These are phyloP conservation scores for Alternaria alternata DNA, from an alignment of 2,329 filamentous ascomycete species.

Conservation along the genomic window DNA sequence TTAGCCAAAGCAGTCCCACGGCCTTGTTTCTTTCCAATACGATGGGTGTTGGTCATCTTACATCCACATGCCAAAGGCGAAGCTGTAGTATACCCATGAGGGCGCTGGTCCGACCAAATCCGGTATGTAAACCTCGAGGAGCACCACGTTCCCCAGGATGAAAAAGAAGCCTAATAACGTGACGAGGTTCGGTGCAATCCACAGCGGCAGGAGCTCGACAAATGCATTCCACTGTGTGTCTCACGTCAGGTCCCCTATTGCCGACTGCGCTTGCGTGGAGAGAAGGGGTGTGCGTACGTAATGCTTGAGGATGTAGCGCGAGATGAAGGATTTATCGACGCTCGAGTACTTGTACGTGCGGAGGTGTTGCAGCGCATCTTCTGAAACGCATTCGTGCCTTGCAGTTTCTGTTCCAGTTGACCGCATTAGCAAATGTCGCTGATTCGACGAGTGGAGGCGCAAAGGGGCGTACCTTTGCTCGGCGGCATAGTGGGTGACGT, in stretches of 20 bases:
- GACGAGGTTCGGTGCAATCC: constrained; percentile 98
- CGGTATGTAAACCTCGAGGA: constrained; percentile 81
- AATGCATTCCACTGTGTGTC: constrained; percentile 94
- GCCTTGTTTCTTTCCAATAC: no score
- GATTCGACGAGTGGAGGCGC: constrained; percentile 2
- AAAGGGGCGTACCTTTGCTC: constrained; percentile 43
- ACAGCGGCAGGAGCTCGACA: constrained; percentile 89
- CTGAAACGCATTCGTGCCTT: constrained; percentile 77
- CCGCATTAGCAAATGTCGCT: background rate
- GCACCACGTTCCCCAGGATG: constrained; percentile 82
- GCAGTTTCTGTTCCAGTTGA: constrained; percentile 59
- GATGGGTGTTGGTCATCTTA: no score
- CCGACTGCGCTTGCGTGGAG: background rate
- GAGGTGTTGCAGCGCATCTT: constrained; percentile 89
- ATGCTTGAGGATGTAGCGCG: constrained; percentile 90
- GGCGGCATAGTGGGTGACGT: constrained; percentile 49
- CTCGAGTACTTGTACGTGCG: constrained; percentile 97
- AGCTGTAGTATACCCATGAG: constrained; percentile 94
- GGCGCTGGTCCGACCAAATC: constrained; percentile 89
- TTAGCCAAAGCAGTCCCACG: no score
- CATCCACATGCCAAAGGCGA: constrained; percentile 96
- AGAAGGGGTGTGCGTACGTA: constrained; percentile 72
- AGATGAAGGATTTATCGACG: constrained; percentile 94
- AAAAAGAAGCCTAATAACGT: constrained; percentile 94
- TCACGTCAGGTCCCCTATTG: constrained; percentile 32